These are phyloP conservation scores for Aristolochia contorta DNA, from an alignment of 164 flowering plant species.

Conservation along the genomic window DNA sequence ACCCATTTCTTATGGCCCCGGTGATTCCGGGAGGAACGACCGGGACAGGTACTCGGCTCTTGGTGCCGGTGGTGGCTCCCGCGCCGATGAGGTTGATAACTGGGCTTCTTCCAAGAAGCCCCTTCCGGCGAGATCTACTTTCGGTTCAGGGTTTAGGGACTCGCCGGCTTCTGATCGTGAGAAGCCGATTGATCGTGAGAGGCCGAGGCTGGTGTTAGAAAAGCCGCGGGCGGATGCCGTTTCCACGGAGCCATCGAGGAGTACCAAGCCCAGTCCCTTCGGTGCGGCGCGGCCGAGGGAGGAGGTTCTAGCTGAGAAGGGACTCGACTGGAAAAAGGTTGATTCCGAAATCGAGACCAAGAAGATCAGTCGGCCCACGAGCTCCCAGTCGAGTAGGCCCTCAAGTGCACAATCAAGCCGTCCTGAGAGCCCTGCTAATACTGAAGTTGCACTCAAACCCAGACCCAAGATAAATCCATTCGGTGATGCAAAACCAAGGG, in stretches of 20 bases:
- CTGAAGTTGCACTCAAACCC: constrained; percentile 32
- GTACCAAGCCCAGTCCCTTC: constrained; percentile 56
- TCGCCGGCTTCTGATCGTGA: constrained; percentile 23
- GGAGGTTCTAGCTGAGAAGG: constrained; percentile 82
- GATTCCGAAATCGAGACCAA: constrained; percentile 53
- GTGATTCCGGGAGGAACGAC: constrained; percentile 32
- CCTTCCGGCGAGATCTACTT: constrained; percentile 23
- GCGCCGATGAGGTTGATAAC: constrained; percentile 75
- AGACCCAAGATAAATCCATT: constrained; percentile 81
- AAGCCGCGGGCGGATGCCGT: constrained; percentile 26
- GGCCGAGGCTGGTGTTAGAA: constrained; percentile 50
- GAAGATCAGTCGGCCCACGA: constrained; percentile 63
- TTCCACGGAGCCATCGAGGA: constrained; percentile 27
- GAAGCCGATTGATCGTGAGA: constrained; percentile 31
- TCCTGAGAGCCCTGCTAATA: constrained; percentile 34
- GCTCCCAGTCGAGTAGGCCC: constrained; percentile 81
- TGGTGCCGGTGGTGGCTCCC: constrained; percentile 40
- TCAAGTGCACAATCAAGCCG: constrained; percentile 58
- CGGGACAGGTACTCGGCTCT: constrained; percentile 39
- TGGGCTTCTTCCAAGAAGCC: constrained; percentile 60
- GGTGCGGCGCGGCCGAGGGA: constrained; percentile 91
- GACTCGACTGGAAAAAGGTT: constrained; percentile 75
- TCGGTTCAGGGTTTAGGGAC: constrained; percentile 25
- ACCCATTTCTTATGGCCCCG: constrained; percentile 13
- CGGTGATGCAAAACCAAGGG: constrained; percentile 95